Evolutionary conservation across 2,329 filamentous ascomycete genomes (phyloP), one percentile per base, ranked within the genome.

Genomic region (Cordyceps farinosa): DNA sequence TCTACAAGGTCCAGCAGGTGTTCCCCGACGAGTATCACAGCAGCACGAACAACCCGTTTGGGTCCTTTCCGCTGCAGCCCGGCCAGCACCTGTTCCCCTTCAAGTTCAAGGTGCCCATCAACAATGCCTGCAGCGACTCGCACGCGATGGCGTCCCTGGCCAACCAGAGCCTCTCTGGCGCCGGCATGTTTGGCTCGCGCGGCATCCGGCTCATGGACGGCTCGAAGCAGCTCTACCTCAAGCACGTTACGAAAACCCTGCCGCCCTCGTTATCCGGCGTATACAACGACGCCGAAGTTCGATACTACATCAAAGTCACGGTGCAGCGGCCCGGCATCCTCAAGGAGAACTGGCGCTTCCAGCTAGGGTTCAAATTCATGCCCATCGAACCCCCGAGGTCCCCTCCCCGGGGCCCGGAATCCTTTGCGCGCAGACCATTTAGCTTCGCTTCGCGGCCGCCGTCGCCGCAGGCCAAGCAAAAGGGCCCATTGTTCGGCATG

Each of bases 261-360:
- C 95, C 95, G 5, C 95, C 95, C 0, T 96, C 92, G 5, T 79
- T 98, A 61, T 90, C 85, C n/a, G 92, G 91, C 3, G 93, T 95
- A 68, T 91, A 91, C 0, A 89, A 89, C 38, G 87, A 93, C 74
- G 94, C 93, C 29, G 92, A 97, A 76, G 93, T 98, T 65, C 85
- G 88, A 68, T 99, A 99, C 77, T 99, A 91, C 73, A 84, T 98
- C 72, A 99, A 99, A 75, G 92, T 90, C n/a, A 98, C 95, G 0
- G 87, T 98, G 6, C 91, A 92, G 70, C 83, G 92, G n/a, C 92
- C 92, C 0, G 88, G 90, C 15, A 83, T 97, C 64, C 91, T 96
- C 76, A 94, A 94, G 72, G 92, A 97, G 77, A 97, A 97, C 70
- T 90, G 92, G 75, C 83, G 93, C 27, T 81, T 82, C 66, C 79